Evolutionary conservation across 2,329 filamentous ascomycete genomes (phyloP).

Genomic region (Epichloe festucae): DNA sequence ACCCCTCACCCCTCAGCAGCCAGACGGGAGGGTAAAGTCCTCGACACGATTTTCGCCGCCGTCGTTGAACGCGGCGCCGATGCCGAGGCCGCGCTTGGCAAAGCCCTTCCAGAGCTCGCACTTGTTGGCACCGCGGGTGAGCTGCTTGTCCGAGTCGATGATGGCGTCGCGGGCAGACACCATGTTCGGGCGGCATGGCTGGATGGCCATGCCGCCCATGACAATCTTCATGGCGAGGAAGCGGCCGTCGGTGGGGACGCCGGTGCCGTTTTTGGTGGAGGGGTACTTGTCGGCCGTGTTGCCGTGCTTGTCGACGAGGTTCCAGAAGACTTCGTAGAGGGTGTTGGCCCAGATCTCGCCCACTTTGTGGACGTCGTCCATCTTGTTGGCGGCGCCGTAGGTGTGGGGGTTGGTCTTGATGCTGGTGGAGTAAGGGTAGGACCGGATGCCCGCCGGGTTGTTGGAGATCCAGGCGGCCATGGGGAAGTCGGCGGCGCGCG

Average conservation of each 20-base stretch:
- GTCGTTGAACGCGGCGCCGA: no score
- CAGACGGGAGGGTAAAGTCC: conserved; percentile 17
- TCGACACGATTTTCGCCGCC: conserved; percentile 15
- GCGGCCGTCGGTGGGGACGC: no score
- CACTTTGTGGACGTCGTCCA: conserved; percentile 29
- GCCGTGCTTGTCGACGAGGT: conserved; percentile 42
- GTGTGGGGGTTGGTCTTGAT: conserved; percentile 36
- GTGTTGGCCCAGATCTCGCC: conserved; percentile 39
- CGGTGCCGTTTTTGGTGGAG: neutral
- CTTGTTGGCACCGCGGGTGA: conserved; percentile 15
- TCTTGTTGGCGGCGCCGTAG: conserved; percentile 30
- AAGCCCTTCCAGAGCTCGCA: conserved; percentile 40
- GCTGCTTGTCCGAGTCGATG: no score
- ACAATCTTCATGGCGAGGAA: conserved; percentile 16
- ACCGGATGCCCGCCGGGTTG: conserved; percentile 33
- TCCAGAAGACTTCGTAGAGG: conserved; percentile 45
- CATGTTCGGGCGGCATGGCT: no score
- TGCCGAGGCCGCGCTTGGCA: neutral
- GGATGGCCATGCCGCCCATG: no score
- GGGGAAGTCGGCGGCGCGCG: conserved; percentile 30
- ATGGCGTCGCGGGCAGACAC: no score
- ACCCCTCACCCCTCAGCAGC: conserved; percentile 10
- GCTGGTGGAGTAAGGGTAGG: conserved; percentile 38
- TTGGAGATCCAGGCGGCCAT: conserved; percentile 38
- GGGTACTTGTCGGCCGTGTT: conserved; percentile 31